Percentiles rank a stretch among this genome's conserved stretches.
Evolutionary conservation across 2,329 filamentous ascomycete genomes (phyloP).

Genomic region (Neobulgaria alba): DNA sequence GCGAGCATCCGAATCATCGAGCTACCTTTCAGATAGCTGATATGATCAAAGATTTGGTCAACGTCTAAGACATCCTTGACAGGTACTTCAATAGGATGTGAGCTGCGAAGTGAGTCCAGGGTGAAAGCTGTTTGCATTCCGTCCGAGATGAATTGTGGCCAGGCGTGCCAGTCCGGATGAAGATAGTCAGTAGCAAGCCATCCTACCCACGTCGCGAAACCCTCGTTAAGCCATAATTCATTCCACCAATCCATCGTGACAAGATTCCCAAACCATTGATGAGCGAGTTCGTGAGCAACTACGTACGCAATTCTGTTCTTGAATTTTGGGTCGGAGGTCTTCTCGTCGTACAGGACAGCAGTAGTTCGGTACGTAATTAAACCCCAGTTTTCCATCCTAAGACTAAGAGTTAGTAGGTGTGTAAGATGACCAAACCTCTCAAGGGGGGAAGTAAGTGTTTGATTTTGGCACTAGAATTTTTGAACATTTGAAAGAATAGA

Average conservation of each 20-base stretch:
- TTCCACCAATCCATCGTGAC: conserved; percentile 95
- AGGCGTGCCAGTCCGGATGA: conserved; percentile 95
- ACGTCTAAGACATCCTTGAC: conserved; percentile 91
- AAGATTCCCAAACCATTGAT: conserved; percentile 93
- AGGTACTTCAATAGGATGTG: conserved; percentile 92
- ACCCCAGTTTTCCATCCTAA: conserved; percentile 63
- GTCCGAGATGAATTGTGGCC: conserved; percentile 95
- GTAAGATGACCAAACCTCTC: no score
- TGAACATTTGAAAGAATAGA: no score
- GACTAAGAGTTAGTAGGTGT: conserved; percentile 2
- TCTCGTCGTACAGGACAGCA: conserved; percentile 90
- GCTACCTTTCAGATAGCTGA: conserved; percentile 94
- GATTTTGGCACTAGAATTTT: background rate
- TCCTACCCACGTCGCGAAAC: conserved; percentile 93
- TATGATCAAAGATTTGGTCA: conserved; percentile 95
- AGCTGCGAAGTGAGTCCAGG: conserved; percentile 82
- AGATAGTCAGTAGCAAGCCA: conserved; percentile 72
- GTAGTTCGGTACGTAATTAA: conserved; percentile 94
- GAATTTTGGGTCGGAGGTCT: conserved; percentile 80
- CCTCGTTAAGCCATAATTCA: conserved; percentile 84
- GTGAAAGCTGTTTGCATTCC: conserved; percentile 86
- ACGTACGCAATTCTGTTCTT: conserved; percentile 94
- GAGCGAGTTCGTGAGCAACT: conserved; percentile 93
- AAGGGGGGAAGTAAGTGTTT: background rate
- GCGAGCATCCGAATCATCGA: conserved; percentile 96